A percentile compares a stretch with the other conserved stretches of the same genome.
Evolutionary conservation across 2,329 filamentous ascomycete species (phyloP).

Genomic region (Calycina herbarum): DNA sequence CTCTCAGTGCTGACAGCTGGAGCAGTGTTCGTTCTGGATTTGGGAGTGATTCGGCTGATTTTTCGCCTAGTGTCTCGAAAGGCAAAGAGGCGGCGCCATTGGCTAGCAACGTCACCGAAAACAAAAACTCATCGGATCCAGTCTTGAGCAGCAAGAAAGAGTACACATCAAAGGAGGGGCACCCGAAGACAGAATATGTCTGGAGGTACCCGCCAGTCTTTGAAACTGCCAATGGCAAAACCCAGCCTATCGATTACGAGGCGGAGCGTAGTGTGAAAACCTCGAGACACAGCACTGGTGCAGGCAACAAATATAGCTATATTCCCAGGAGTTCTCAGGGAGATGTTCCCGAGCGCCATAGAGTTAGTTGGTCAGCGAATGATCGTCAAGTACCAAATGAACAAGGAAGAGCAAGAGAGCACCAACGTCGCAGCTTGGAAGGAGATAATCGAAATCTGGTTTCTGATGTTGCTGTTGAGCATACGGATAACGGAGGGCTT

Average conservation of each 20-base stretch:
- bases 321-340: neutral
- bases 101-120: neutral
- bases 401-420: neutral
- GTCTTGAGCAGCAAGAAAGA: slow-evolving; percentile 31
- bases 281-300: neutral
- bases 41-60: neutral
- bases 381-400: neutral
- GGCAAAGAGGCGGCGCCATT: neutral
- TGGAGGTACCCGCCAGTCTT: slow-evolving; percentile 34
- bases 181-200: slow-evolving; percentile 31
- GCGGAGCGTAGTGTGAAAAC: neutral
- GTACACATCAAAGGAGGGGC: slow-evolving; percentile 27
- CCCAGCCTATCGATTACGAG: slow-evolving; percentile 20
- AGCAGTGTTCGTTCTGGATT: neutral
- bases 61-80: neutral
- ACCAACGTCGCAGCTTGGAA: neutral
- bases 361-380: neutral
- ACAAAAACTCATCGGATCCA: slow-evolving; percentile 20
- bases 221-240: slow-evolving; percentile 19
- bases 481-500: neutral
- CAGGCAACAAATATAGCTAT: neutral
- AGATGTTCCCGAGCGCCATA: neutral
- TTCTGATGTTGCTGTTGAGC: neutral
- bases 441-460: neutral
- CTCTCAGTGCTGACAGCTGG: neutral